Conservation (phyloP, 208 protist genomes). For the Crithidia brevicula region DNA sequence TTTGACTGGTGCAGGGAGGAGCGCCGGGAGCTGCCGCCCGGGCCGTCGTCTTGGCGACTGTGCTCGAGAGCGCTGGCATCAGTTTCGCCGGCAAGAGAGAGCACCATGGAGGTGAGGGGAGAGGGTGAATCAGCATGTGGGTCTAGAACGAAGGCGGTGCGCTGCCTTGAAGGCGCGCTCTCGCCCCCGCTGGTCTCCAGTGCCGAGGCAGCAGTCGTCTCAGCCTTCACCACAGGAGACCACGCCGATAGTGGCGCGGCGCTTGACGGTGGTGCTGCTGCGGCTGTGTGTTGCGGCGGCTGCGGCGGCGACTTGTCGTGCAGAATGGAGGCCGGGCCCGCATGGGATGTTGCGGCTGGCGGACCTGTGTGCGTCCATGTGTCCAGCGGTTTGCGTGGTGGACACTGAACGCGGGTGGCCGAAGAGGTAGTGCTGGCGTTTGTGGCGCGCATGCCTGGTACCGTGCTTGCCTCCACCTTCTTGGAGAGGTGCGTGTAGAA, state of each 20-base stretch:
- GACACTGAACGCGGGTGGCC: no score
- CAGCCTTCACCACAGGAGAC: not conserved
- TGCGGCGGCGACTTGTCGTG: not conserved
- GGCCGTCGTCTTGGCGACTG: not conserved
- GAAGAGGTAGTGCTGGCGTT: no score
- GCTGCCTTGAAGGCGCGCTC: not conserved
- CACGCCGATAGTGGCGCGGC: no score
- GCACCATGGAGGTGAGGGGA: not conserved
- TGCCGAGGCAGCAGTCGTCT: no score
- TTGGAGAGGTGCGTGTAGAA: constrained; percentile 69
- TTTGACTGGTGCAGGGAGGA: not conserved
- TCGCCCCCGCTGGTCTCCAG: not conserved
- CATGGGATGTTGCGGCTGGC: not conserved
- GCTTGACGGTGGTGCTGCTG: not conserved
- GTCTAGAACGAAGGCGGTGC: constrained; percentile 3
- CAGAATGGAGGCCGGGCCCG: not conserved
- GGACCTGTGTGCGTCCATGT: not conserved
- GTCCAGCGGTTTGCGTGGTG: not conserved
- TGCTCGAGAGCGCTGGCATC: not conserved
- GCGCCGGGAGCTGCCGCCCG: not conserved
- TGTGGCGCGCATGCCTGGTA: no score
- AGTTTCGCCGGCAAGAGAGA: not conserved
- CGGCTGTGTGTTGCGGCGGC: not conserved
- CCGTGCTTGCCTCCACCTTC: constrained; percentile 48
- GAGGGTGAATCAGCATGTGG: not conserved